Percentiles rank a stretch among this genome's conserved stretches.
phyloP scores from a whole-genome alignment of 176 grass and related monocot species.

The Paspalum vaginatum region DNA sequence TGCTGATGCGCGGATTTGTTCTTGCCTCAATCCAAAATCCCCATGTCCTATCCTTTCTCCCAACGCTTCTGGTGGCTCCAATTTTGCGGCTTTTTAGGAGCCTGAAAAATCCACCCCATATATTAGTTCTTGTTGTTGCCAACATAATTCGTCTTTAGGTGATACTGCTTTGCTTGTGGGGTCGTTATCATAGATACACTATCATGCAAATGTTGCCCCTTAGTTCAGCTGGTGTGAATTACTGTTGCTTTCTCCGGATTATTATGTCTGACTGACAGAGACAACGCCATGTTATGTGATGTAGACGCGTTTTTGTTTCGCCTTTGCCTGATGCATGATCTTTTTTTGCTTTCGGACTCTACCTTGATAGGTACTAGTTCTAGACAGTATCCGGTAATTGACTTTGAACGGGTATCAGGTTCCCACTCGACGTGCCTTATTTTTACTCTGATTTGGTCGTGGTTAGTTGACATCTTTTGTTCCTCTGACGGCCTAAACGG shows the following conservation, averaged over 20 bases:
- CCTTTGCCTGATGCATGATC: constrained; percentile 33
- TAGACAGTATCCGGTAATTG: constrained; percentile 34
- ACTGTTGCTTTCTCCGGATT: constrained; percentile 39
- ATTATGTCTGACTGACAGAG: constrained; percentile 38
- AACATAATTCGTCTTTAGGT: constrained; percentile 6
- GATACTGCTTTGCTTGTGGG: constrained; percentile 30
- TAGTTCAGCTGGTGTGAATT: constrained; percentile 36
- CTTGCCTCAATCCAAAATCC: constrained; percentile 14
- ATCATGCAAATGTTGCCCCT: constrained; percentile 42
- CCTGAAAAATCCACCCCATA: not conserved
- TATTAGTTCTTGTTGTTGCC: constrained; percentile 30
- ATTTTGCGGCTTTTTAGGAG: constrained; percentile 2
- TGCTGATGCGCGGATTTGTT: constrained; percentile 30
- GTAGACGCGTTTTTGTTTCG: constrained; percentile 10
- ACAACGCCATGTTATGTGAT: constrained; percentile 46
- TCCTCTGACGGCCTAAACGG: not conserved
- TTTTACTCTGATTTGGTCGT: constrained; percentile 36
- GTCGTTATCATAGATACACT: constrained; percentile 38
- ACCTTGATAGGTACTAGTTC: constrained; percentile 23
- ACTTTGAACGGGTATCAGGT: constrained; percentile 23
- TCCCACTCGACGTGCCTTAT: constrained; percentile 19
- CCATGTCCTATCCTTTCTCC: constrained; percentile 22
- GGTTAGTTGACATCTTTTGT: constrained; percentile 20
- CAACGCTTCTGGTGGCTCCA: constrained; percentile 21
- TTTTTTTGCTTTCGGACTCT: constrained; percentile 34